Base-by-base conservation (phyloP, 2,329 filamentous ascomycete genomes). In the Botrytis cinerea region DNA sequence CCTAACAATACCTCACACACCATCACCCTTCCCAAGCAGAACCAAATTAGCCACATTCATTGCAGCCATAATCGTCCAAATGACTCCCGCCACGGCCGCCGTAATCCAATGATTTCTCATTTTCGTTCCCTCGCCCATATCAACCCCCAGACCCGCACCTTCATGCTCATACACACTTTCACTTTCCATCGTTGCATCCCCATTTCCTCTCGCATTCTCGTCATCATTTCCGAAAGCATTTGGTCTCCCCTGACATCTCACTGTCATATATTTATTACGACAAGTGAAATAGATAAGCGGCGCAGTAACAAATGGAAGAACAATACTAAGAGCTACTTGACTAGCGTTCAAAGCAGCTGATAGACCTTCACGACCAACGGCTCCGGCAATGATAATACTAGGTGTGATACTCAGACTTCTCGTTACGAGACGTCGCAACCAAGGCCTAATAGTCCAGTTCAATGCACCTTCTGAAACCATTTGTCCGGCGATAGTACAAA, bases 401-500 rank as follows among this genome's bases (percentile, higher is more conserved):
- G 94, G 94, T 1, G 90, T 90, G 81, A 97, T 94, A 79, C 91
- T 93, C 80, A 97, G 93, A 68, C 87, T 89, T 40, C 94, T 88
- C 0, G 94, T 97, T 68, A 95, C 82, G 6, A 97, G 86, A 18
- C 94, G 87, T 3, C 94, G 90, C 16, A 95, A 79, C 94, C 94
- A 97, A 0, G 94, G 94, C 75, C 86, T 86, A 46, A 95, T 82
- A 8, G 83, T 89, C 92, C 93, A 94, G 64, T 89, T 89, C 62
- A 97, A 82, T 75, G 94, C 93, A 10, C 94, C 94, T 81, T 97
- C 94, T 75, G 90, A 91, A 35, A 97, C 91, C 90, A 97, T 96
- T 81, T 97, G 94, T 0, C 94, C 94, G 0, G 94, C 89, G 77
- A 97, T 96, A 1, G 94, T 97, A 83, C 94, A 97, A 3, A 97